Evolutionary conservation across 2,329 filamentous ascomycete species (phyloP), one percentile per base, ranked within the genome.

Genomic region (Calonectria pteridis): DNA sequence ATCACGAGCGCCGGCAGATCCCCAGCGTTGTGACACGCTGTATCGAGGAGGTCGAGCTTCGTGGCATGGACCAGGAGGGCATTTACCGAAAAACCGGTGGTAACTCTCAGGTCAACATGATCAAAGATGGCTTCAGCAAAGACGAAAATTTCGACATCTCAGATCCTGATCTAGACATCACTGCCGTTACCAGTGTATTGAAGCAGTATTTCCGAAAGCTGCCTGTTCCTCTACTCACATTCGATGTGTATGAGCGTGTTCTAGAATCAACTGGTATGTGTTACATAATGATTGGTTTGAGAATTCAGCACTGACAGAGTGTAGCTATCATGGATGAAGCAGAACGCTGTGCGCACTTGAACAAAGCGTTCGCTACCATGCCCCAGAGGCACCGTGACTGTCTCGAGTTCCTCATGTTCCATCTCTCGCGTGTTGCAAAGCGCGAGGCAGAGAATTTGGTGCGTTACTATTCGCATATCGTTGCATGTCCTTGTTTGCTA

Each of bases 191-290:
- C 2, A 98, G 95, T 82, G 94, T 96, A 26, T 86, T 99, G 80
- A 99, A 99, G 87, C 96, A 98, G 84, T 99, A 98, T 83, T 98
- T 99, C 91, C 92, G 97, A 79, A 97, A 96, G 85, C 89, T 98
- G 43, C 97, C 97, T 0, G 94, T 90, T 10, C 97, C 97, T 4
- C 89, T 99, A 37, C 92, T 99, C 79, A 98, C 96, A 0, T 98
- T 94, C 84, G 95, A 98, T 28, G 93, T 98, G 31, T 99, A 99
- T 81, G 96, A 98, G 79, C 90, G 91, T 49, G 91, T 99, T 64
- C 87, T 99, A 63, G 96, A 98, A 79, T 95, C 94, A 6, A 92
- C 91, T 76, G 87, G 93, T 94, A 87, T 87, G 93, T 86, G 40
- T 3, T 40, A 4, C 18, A 9, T 40, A 4, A n/a, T 40, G 16